These are phyloP conservation scores for Sideroxylon spinosum DNA, from an alignment of 179 eudicot species.

Conservation along the genomic window DNA sequence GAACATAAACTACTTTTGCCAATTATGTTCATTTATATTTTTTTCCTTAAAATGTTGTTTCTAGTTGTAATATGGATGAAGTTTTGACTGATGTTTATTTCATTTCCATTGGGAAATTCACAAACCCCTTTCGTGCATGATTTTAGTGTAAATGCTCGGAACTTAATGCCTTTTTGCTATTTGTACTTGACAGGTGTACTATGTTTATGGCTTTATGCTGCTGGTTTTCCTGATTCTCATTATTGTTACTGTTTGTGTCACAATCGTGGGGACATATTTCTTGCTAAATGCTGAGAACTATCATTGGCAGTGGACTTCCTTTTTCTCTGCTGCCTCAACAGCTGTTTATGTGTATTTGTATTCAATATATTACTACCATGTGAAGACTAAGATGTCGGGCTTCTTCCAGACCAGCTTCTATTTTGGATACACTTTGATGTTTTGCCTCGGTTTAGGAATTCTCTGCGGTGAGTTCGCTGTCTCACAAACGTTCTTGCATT, in stretches of 20 bases:
- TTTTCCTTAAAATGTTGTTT: not conserved
- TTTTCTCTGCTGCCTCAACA: constrained; percentile 90
- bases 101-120: no score
- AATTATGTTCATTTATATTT: not conserved
- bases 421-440: constrained; percentile 89
- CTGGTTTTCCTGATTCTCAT: constrained; percentile 81
- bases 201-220: constrained; percentile 98
- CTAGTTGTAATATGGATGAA: no score
- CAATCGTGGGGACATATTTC: constrained; percentile 95
- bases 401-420: constrained; percentile 98
- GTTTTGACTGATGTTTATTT: no score
- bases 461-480: constrained; percentile 59
- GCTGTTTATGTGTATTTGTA: constrained; percentile 80
- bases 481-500: not conserved
- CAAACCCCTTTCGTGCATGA: no score
- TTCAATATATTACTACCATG: constrained; percentile 74
- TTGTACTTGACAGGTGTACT: constrained; percentile 65
- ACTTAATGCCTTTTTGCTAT: not conserved
- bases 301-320: constrained; percentile 98
- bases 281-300: constrained; percentile 94
- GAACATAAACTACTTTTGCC: not conserved
- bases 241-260: constrained; percentile 86
- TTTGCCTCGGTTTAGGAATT: constrained; percentile 84
- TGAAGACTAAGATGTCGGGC: constrained; percentile 96
- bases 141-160: no score